These are phyloP conservation scores for Toxoplasma gondii DNA, from an alignment of 169 alveolate genomes.

Conservation along the genomic window DNA sequence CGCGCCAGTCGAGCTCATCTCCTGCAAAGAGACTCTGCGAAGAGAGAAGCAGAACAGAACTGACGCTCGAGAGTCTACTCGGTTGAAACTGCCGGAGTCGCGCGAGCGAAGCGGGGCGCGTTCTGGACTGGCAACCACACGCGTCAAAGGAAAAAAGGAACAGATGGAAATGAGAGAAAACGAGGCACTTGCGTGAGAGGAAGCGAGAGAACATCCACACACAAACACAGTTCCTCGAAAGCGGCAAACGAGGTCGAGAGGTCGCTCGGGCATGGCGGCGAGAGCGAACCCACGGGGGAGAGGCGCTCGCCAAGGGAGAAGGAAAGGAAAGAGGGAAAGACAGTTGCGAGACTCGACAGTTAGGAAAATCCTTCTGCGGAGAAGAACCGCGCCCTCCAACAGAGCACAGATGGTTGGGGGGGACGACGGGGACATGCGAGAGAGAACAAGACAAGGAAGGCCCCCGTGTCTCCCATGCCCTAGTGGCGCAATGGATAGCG, in stretches of 20 bases:
- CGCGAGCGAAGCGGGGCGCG: too few species aligned
- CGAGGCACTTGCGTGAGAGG: not conserved
- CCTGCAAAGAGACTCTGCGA: not conserved
- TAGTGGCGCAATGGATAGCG: slow-evolving; percentile 76
- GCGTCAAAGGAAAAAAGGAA: not conserved
- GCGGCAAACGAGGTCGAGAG: not conserved
- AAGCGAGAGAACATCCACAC: not conserved
- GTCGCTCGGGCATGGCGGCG: too few species aligned
- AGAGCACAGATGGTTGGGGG: too few species aligned
- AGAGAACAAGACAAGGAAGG: too few species aligned
- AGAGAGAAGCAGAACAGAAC: not conserved
- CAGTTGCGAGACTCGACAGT: too few species aligned
- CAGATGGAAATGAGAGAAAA: not conserved
- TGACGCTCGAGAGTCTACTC: not conserved
- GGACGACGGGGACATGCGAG: too few species aligned
- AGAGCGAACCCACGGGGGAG: not conserved
- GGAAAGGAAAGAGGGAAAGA: too few species aligned
- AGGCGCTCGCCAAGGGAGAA: not conserved
- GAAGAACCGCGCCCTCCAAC: too few species aligned
- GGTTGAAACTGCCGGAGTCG: not conserved
- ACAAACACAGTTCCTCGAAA: not conserved
- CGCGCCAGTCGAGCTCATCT: not conserved
- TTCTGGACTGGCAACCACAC: too few species aligned
- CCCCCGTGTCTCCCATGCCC: slow-evolving; percentile 35
- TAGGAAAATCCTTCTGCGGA: too few species aligned